Evolutionary conservation across 192 early-diverging fungal genomes (phyloP).

Genomic region (Entomortierella beljakovae): DNA sequence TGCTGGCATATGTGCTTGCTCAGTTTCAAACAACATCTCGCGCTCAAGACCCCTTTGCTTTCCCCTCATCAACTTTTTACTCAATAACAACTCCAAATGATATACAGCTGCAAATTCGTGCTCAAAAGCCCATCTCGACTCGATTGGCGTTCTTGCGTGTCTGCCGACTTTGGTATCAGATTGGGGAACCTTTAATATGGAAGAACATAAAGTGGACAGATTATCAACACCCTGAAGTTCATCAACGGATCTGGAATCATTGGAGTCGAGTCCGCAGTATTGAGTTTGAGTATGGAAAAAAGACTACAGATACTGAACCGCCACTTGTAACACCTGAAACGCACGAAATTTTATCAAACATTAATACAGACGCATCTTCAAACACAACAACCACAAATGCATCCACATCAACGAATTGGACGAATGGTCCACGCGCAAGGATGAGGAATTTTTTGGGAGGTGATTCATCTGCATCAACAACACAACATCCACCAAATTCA

Average conservation of each 20-base stretch:
- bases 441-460: constrained; percentile 14
- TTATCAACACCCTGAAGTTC: constrained; percentile 1
- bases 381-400: neutral
- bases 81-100: neutral
- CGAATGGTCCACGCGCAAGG: constrained; percentile 13
- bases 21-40: constrained; percentile 1
- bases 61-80: neutral
- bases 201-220: constrained; percentile 9
- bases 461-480: neutral
- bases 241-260: constrained; percentile 5
- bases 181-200: constrained; percentile 14
- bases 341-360: neutral
- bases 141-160: constrained; percentile 25
- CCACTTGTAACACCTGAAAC: neutral
- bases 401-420: neutral
- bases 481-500: neutral
- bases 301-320: constrained; percentile 15
- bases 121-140: constrained; percentile 8
- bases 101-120: constrained; percentile 6
- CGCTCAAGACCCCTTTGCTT: neutral
- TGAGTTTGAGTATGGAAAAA: constrained; percentile 23
- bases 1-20: constrained; percentile 9
- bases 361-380: neutral
- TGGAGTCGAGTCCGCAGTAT: constrained; percentile 6
- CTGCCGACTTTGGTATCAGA: constrained; percentile 19